Base-by-base conservation (phyloP, 441 rosid species). In the Sinapis alba region DNA sequence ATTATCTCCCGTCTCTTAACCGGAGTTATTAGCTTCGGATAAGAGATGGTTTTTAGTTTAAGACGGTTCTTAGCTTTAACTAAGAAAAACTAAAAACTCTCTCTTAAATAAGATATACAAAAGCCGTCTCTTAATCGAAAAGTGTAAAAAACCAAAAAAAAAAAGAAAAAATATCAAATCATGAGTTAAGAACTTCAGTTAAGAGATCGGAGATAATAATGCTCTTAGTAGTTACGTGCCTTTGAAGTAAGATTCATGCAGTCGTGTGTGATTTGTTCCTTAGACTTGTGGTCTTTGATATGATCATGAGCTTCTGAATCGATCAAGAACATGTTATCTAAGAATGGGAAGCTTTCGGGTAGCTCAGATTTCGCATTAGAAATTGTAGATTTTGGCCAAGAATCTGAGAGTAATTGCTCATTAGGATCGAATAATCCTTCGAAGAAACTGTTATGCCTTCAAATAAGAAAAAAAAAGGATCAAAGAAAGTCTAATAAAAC, bases 251-350 rank as follows among this genome's bases (percentile, higher is more conserved):
- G 13, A 43, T 15, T 68, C 56, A 68, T 73, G 68, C 71, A 13
- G 16, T 24, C 10, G 45, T 78, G 78, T 19, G 72, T 70, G 7
- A 7, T 27, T 60, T 28, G 51, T 16, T 78, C 74, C 60, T 78
- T 68, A 21, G 62, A 54, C 12, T 51, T 73, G 23, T 62, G 13
- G 47, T 54, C 58, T 38, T 13, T 73, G 34, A 62, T 68, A 18
- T 68, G 75, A 73, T 4, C 50, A 43, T 68, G 75, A 68, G 63
- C 81, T 63, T 68, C 74, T 57, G 81, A 69, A 73, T 73, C 81
- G 4, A 56, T 12, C 27, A 78, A 68, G 66, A 78, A 73, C 70
- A 56, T 62, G 78, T 63, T 68, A 43, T 73, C 81, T 2, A 63
- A 56, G 57, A 68, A 62, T n/a, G 78, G 27, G 26, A 78, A 62